Evolutionary conservation across 1,139 yeast species (phyloP).

Genomic region (Kurtzmaniella quercitrusa): DNA sequence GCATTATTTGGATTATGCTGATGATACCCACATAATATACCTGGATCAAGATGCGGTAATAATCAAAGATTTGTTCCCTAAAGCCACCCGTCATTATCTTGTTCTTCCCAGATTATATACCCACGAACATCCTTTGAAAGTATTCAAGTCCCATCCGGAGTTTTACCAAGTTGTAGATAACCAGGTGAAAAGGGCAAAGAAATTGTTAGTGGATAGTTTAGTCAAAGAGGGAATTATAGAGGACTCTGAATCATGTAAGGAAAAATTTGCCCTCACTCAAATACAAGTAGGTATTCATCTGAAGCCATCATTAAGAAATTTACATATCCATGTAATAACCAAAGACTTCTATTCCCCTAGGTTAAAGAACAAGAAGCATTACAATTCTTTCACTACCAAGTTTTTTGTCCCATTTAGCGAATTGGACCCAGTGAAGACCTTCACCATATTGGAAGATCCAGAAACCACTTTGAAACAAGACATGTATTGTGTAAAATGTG

Average conservation of each 20-base stretch:
- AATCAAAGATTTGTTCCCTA: constrained; percentile 60
- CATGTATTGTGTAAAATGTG: constrained; percentile 49
- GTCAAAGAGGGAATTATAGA: constrained; percentile 16
- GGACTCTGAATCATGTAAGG: constrained; percentile 6
- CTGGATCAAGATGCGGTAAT: constrained; percentile 53
- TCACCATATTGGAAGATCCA: constrained; percentile 6
- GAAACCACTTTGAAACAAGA: not conserved
- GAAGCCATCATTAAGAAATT: constrained; percentile 62
- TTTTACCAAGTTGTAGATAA: constrained; percentile 26
- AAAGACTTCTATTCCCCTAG: constrained; percentile 53
- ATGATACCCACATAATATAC: constrained; percentile 25
- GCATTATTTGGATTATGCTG: constrained; percentile 29
- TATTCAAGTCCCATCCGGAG: constrained; percentile 31
- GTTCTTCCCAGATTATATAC: constrained; percentile 55
- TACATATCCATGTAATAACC: constrained; percentile 72
- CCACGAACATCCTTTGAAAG: constrained; percentile 49
- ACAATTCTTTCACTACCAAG: constrained; percentile 61
- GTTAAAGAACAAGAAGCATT: constrained; percentile 63
- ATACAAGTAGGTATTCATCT: constrained; percentile 67
- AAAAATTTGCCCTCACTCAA: constrained; percentile 26
- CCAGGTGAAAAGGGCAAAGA: constrained; percentile 43
- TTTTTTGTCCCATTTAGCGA: constrained; percentile 58
- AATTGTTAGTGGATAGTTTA: constrained; percentile 35
- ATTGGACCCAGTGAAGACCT: constrained; percentile 18
- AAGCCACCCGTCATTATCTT: constrained; percentile 57